Base-by-base conservation (phyloP, 768 basidiomycete species). In the Hygrophorus russula region DNA sequence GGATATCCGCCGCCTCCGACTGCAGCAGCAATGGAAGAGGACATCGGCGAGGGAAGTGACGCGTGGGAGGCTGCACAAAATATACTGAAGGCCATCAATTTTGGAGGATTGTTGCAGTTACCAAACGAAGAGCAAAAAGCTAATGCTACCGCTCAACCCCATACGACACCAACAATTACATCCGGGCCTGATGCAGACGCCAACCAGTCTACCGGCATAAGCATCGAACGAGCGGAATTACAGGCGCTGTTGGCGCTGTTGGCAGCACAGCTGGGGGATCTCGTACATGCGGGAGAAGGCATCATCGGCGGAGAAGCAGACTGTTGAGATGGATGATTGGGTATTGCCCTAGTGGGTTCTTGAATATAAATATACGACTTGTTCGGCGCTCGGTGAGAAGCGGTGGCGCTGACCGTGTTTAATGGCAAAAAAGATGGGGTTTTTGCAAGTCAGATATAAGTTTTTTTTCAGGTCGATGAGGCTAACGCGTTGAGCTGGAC, bases 51-150 rank as follows among this genome's bases (percentile, higher is more conserved):
- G 36, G 67, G 65, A n/a, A 66, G 65, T 46, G 78, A 82, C 46
- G 79, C 80, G 10, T 85, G 82, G 71, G 77, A 82, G 54, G 82
- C 83, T 0, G 83, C 83, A 6, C 80, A 85, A 53, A 80, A 74
- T 48, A 86, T 86, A 37, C 66, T 86, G 42, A 76, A 79, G 51
- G 82, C 82, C 2, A 82, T 86, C 61, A 82, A 84, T 56, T 82
- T 84, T 52, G 76, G 74, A 3, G 64, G 62, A 15, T 58, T 81
- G 19, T 59, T 74, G 20, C 66, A 71, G 43, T 47, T 72, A 37
- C 55, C 68, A 10, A 46, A 56, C 10, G 66, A 66, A 27, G 62
- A 63, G n/a, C 51, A 49, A 17, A 41, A 24, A 24, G 7, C 24
- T 7, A 51, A 34, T 1, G 36, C 39, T 14, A 7, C 38, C 9